Evolutionary conservation across 78 protist genomes (phyloP), one percentile per base, ranked within the genome.

Genomic region (Dictyostelium intermedium): DNA sequence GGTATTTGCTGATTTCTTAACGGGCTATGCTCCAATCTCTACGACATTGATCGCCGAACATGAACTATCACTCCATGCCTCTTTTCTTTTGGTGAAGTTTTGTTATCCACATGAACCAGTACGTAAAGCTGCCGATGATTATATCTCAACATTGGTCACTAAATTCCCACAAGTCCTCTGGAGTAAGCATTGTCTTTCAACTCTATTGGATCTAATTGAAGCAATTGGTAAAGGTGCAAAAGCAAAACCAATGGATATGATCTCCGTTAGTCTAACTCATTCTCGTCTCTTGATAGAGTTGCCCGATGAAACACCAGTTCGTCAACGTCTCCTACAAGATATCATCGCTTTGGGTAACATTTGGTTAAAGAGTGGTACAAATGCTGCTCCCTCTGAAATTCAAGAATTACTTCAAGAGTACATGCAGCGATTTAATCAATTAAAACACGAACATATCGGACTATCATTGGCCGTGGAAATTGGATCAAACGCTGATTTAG

Each of bases 161-260:
- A 87, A 77, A 32, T 95, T 89, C 91, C 95, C 97, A n/a, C 86
- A 91, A 7, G 80, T 95, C 6, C 83, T 87, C 20, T 95, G 97
- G 97, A 43, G 84, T 13, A 66, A 74, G n/a, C 79, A 76, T 16
- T 95, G 97, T 56, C 43, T 95, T 4, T 72, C 91, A 20, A 87
- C 93, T 2, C 34, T 95, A 2, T 72, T 95, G 30, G 97, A 95
- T n/a, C 23, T 95, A 3, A 61, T 95, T 60, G 91, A 95, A 14
- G 83, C 56, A 20, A 91, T 82, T 80, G 95, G 91, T 16, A 82
- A 80, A 47, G 91, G 92, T 18, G 91, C 92, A 11, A 25, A 39
- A 41, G n/a, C 92, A 10, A 85, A 84, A 35, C 96, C 96, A n/a
- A 81, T 93, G 91, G 96, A 93, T 73, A 73, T 83, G 87, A 87